Conservation (phyloP, 495 filamentous ascomycete genomes). For the Tetracladium setigerum region DNA sequence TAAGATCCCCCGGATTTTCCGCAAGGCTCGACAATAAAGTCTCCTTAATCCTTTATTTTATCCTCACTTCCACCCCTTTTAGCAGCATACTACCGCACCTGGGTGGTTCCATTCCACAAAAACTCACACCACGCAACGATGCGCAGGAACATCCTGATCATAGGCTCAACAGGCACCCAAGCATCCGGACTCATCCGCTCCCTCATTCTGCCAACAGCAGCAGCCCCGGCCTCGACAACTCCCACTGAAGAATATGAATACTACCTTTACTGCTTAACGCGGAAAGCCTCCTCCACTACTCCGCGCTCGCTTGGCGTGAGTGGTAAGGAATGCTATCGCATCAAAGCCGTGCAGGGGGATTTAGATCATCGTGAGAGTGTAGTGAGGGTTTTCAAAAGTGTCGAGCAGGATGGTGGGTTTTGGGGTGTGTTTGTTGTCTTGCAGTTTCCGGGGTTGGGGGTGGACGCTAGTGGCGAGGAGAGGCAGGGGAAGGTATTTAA, state of each 20-base stretch:
- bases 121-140: neutral
- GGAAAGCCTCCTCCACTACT: constrained; percentile 14
- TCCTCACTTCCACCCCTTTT: too few relatives aligned
- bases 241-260: constrained; percentile 7
- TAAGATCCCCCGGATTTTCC: too few relatives aligned
- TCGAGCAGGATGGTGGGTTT: constrained; percentile 10
- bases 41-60: too few relatives aligned
- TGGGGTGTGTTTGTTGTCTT: constrained; percentile 31
- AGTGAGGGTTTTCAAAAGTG: constrained; percentile 19
- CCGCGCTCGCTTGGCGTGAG: constrained; percentile 17
- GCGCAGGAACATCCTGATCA: constrained; percentile 24
- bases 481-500: constrained; percentile 21
- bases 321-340: constrained; percentile 1
- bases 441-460: constrained; percentile 24
- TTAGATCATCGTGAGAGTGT: constrained; percentile 22
- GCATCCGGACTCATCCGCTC: constrained; percentile 27
- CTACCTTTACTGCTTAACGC: constrained; percentile 29
- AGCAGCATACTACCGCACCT: too few relatives aligned
- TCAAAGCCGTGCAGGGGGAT: constrained; percentile 29
- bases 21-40: too few relatives aligned
- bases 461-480: constrained; percentile 18
- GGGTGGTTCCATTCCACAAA: too few relatives aligned
- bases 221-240: neutral
- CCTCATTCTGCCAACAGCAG: constrained; percentile 15
- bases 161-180: constrained; percentile 35